Evolutionary conservation across 163 green algal genomes (phyloP), one percentile per base, ranked within the genome.

Genomic region (Chloromonas sp.): DNA sequence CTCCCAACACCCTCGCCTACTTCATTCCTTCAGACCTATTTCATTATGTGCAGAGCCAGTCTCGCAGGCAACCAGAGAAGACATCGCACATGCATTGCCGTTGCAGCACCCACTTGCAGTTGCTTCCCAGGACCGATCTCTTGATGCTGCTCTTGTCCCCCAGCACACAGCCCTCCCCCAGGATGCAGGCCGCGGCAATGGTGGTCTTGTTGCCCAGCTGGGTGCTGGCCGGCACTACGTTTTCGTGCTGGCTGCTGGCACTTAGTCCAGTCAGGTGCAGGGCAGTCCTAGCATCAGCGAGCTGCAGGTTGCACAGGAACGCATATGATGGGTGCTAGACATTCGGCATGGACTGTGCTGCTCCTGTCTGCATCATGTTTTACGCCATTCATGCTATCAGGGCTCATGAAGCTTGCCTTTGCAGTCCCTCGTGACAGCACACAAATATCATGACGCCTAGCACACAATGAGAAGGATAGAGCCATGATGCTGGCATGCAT

Each of bases 61-160:
- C 60, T 87, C 86, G 71, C 61, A n/a, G 15, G 93, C 94, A 15
- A 98, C 89, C 13, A 97, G 91, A 5, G 86, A 92, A 14, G 91
- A 83, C 90, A 98, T 98, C 3, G 98, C 90, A 82, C 86, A 94
- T 84, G 84, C 91, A 76, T 92, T 95, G 85, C 96, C 94, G 13
- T 89, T 94, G 15, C 98, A 78, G 5, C 66, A 74, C 66, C 11
- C 82, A 93, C 92, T 81, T 92, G 92, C 92, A 96, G 58, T 88
- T 86, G 60, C 60, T 59, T 15, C 95, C 95, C 60, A 99, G 89
- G 57, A 98, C 93, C 0, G 88, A 94, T 5, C 94, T 85, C 92
- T 99, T 99, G 58, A 99, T 93, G 87, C 86, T 95, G 85, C 86
- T 93, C 84, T 95, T 97, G 89, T 98, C 96, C 3, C 92, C 96